Evolutionary conservation across 768 basidiomycete species (phyloP).

Genomic region (Pholiota conissans): DNA sequence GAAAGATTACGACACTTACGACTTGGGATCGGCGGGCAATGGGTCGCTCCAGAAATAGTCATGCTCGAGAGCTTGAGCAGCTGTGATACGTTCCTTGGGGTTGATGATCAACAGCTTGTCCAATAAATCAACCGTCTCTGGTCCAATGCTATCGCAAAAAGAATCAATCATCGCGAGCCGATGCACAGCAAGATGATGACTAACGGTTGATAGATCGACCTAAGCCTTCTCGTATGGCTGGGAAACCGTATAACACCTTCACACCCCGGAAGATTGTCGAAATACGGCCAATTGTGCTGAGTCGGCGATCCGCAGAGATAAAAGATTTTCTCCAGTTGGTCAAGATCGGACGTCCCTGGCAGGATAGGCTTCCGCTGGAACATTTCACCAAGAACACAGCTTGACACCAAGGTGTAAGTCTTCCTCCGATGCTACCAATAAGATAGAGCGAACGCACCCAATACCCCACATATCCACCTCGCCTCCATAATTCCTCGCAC

Average conservation of each 20-base stretch:
- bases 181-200: slow-evolving; percentile 22
- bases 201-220: slow-evolving; percentile 59
- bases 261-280: slow-evolving; percentile 73
- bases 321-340: slow-evolving; percentile 91
- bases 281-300: slow-evolving; percentile 79
- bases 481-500: slow-evolving; percentile 86
- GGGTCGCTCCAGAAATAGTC: slow-evolving; percentile 95
- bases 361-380: slow-evolving; percentile 85
- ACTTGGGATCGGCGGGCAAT: slow-evolving; percentile 80
- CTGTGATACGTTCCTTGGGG: slow-evolving; percentile 82
- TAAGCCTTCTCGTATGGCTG: slow-evolving; percentile 54
- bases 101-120: slow-evolving; percentile 83
- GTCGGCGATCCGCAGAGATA: slow-evolving; percentile 86
- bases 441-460: slow-evolving; percentile 56
- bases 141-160: slow-evolving; percentile 49
- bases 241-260: slow-evolving; percentile 73
- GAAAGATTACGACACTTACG: slow-evolving; percentile 43
- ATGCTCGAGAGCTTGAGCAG: slow-evolving; percentile 84
- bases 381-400: slow-evolving; percentile 98
- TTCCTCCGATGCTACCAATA: not conserved
- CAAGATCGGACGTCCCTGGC: slow-evolving; percentile 84
- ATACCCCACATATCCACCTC: slow-evolving; percentile 99
- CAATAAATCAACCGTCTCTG: slow-evolving; percentile 77
- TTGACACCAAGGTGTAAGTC: slow-evolving; percentile 26
- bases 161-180: not conserved